Base-by-base conservation (phyloP, 2,329 filamentous ascomycete species). In the Sporothrix curviconia region DNA sequence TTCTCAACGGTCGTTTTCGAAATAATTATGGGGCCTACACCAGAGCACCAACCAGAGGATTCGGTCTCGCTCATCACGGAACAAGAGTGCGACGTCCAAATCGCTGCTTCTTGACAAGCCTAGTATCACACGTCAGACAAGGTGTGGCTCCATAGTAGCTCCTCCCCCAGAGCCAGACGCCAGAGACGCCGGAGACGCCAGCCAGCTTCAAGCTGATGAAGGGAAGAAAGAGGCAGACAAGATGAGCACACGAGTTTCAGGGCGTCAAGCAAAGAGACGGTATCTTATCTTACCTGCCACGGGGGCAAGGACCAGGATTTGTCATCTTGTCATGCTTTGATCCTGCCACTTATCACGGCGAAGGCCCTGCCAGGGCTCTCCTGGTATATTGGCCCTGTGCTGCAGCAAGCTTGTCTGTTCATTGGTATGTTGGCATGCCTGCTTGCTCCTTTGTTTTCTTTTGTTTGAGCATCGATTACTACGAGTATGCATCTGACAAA, bases 31-130 rank as follows among this genome's bases (percentile, higher is more conserved):
- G 75, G 71, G 66, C 75, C 65, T 64, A 63, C 64, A n/a, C n/a
- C n/a, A n/a, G n/a, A n/a, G n/a, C n/a, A n/a, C n/a, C n/a, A n/a
- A 63, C 76, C 74, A 74, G 73, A 76, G 72, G 70, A 73, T 76
- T 76, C 70, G 72, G 68, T 70, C 66, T 71, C 69, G 47, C 47
- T 51, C 9, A 25, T 28, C 22, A 19, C 17, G 30, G 32, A 68
- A 37, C 51, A 12, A n/a, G n/a, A n/a, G n/a, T n/a, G n/a, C n/a
- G n/a, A 42, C 24, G 15, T 68, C 7, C 56, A n/a, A 42, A 32
- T 70, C 30, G 42, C 43, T 36, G 19, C 50, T 39, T 36, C 28
- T 56, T 56, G 37, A n/a, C 28, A 25, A 28, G 19, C 44, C 43
- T 15, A 9, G 3, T 32, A 8, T 25, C 30, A 37, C 34, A 40